These are phyloP conservation scores for Stagonosporopsis chrysanthemi DNA, from an alignment of 2,329 filamentous ascomycete genomes.

Conservation along the genomic window DNA sequence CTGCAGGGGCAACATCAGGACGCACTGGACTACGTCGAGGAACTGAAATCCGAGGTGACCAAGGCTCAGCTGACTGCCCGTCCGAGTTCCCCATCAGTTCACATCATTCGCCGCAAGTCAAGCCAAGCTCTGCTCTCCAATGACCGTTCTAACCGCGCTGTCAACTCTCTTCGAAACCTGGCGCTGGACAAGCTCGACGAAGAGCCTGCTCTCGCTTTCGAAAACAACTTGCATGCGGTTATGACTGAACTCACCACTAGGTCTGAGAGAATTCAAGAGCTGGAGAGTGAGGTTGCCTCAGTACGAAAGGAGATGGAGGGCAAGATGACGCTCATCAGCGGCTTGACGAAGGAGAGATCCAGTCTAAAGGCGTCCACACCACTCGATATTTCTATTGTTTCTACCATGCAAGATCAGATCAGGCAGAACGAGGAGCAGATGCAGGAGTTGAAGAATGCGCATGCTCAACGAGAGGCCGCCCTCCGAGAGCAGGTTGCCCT, in stretches of 20 bases:
- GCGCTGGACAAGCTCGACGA: constrained; percentile 84
- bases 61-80: constrained; percentile 69
- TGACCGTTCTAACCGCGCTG: constrained; percentile 89
- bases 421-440: constrained; percentile 84
- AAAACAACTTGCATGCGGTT: constrained; percentile 86
- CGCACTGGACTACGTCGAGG: constrained; percentile 84
- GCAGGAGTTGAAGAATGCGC: constrained; percentile 72
- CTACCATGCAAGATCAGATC: constrained; percentile 85
- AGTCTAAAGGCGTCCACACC: constrained; percentile 82
- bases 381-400: constrained; percentile 90
- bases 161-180: constrained; percentile 87
- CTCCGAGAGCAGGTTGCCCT: constrained; percentile 74
- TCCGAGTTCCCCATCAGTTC: constrained; percentile 70
- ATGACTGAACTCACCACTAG: constrained; percentile 90
- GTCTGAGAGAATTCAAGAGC: constrained; percentile 86
- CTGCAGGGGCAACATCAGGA: constrained; percentile 83
- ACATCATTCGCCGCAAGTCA: constrained; percentile 91
- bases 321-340: constrained; percentile 95
- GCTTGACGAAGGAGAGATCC: constrained; percentile 88
- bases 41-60: constrained; percentile 85
- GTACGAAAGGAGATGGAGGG: constrained; percentile 96
- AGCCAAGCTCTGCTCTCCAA: constrained; percentile 87
- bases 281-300: constrained; percentile 83
- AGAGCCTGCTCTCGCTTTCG: constrained; percentile 88
- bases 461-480: constrained; percentile 77